A percentile compares a stretch with the other conserved stretches of the same genome.
These are phyloP conservation scores for Ramularia collo-cygni DNA, from an alignment of 2,329 filamentous ascomycete genomes.

Conservation along the genomic window DNA sequence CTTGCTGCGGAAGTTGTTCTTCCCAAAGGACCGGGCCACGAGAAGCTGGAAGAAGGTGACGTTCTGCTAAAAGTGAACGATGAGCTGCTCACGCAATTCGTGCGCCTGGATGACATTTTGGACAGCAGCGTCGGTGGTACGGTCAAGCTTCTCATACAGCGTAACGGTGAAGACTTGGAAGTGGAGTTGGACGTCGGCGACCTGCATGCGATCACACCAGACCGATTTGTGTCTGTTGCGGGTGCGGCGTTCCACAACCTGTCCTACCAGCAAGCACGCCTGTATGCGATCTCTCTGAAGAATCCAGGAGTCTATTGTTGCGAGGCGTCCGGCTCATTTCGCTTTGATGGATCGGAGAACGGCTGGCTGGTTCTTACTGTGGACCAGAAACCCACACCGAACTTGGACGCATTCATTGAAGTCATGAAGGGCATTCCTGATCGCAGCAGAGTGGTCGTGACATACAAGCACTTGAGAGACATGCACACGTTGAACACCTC, in stretches of 20 bases:
- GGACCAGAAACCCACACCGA: conserved; percentile 83
- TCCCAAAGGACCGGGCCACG: conserved; percentile 78
- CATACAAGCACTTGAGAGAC: conserved; percentile 91
- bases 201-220: conserved; percentile 88
- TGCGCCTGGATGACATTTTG: conserved; percentile 82
- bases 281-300: conserved; percentile 86
- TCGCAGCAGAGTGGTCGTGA: conserved; percentile 77
- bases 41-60: conserved; percentile 88
- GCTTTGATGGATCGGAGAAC: conserved; percentile 81
- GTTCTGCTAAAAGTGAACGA: conserved; percentile 89
- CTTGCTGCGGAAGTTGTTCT: conserved; percentile 92
- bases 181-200: conserved; percentile 81
- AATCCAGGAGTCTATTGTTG: conserved; percentile 78
- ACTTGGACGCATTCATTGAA: conserved; percentile 81
- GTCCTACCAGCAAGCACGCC: conserved; percentile 94
- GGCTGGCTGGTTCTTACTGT: conserved; percentile 92
- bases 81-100: conserved; percentile 86
- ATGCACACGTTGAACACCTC: conserved; percentile 90
- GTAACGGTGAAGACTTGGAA: conserved; percentile 80
- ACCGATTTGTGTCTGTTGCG: conserved; percentile 89
- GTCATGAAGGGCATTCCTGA: conserved; percentile 84
- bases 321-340: conserved; percentile 90
- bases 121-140: conserved; percentile 76
- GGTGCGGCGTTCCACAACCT: conserved; percentile 93
- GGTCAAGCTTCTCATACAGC: conserved; percentile 77